Conservation (phyloP, 177 flowering plant species). For the Tripterygium wilfordii region DNA sequence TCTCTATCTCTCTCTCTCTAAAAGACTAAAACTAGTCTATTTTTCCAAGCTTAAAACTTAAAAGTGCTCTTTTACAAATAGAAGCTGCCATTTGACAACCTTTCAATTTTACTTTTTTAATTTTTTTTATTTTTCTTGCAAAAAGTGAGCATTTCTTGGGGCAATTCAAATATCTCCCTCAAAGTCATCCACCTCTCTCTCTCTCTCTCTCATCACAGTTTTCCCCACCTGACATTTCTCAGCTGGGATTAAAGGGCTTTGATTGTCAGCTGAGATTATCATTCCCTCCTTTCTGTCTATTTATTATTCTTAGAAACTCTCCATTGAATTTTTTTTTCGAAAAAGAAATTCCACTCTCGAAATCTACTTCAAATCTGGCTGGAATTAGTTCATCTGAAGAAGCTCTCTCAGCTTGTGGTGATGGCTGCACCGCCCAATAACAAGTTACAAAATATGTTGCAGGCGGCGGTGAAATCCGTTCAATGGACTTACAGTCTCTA, state of each 20-base stretch:
- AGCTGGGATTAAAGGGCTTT: background rate
- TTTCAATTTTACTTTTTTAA: constrained; percentile 10
- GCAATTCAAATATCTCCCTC: constrained; percentile 12
- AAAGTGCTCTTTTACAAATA: too few relatives aligned
- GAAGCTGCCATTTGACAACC: constrained; percentile 14
- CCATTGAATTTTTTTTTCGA: background rate
- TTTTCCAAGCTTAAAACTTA: too few relatives aligned
- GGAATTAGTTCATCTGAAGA: background rate
- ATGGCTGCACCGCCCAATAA: constrained; percentile 33
- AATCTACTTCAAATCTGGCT: background rate
- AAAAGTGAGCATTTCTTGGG: constrained; percentile 8
- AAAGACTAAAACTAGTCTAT: too few relatives aligned
- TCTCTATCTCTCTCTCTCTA: background rate
- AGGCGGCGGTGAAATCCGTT: constrained; percentile 70
- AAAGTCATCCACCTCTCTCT: constrained; percentile 14
- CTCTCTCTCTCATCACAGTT: background rate
- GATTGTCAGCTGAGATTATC: background rate
- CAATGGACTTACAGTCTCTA: constrained; percentile 94
- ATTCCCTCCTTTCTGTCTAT: background rate
- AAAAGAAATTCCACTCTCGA: too few relatives aligned
- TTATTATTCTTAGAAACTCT: constrained; percentile 7
- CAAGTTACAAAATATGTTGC: constrained; percentile 56
- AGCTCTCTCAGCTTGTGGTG: background rate
- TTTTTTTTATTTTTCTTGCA: background rate
- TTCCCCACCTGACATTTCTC: background rate